Evolutionary conservation across 75 land plant species (phyloP), one percentile per base, ranked within the genome.

Genomic region (Isoetes taiwanensis): DNA sequence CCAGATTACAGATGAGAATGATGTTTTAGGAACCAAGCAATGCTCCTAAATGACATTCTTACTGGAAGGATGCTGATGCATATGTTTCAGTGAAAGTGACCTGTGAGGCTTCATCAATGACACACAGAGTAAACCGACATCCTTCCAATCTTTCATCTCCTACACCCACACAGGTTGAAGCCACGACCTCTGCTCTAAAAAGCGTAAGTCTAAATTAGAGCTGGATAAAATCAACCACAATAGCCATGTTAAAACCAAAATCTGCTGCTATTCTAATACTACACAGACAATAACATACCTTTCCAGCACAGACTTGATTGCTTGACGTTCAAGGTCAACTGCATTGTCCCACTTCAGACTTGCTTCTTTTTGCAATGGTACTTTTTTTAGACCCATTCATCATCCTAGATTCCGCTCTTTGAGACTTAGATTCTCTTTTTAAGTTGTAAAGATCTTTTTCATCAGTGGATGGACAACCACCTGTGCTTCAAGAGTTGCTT

Each of bases 91-190:
- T 19, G n/a, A 5, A 23, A 5, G n/a, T n/a, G n/a, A 58, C 73
- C 61, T 70, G 73, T 3, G 73, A 57, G 33, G 73, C 73, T 64
- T 70, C 73, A 64, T 70, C 73, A 57, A 70, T 70, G 19, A 70
- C 73, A 57, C 73, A 70, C 8, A 57, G 34, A 33, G 31, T 57
- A 35, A 70, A 70, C 32, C 61, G 34, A 31, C 34, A 43, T 29
- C 43, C 68, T 33, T 64, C 56, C 53, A 70, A 23, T 12, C 50
- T 62, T 26, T 28, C 38, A 58, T 70, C 73, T 21, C 73, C 68
- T 50, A 68, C 68, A 23, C 73, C 73, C 28, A 70, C 54, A 37
- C 73, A 70, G 32, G 73, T 70, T 3, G 68, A 58, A 28, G 73
- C 67, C 34, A 70, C 54, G 29, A 70, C 73, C 16, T 70, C 73